phyloP scores from a whole-genome alignment of 306 rosid species.

The Cicer bijugum region DNA sequence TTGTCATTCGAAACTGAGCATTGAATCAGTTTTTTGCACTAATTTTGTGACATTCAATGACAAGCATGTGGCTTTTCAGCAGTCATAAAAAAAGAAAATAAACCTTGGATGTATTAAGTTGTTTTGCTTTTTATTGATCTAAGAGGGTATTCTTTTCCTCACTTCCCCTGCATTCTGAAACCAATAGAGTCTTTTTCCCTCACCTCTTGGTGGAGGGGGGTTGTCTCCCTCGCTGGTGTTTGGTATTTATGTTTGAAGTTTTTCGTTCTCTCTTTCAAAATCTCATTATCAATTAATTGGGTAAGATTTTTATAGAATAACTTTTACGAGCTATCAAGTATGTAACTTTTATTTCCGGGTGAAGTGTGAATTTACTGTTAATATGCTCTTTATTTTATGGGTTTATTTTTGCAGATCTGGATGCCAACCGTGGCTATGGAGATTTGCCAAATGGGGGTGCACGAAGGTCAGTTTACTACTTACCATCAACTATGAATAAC shows the following conservation, averaged over 20 bases:
- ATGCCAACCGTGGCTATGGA: constrained; percentile 43
- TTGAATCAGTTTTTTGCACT: not conserved
- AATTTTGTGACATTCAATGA: not conserved
- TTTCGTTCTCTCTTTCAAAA: not conserved
- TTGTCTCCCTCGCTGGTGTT: not conserved
- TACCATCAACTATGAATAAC: constrained; percentile 5
- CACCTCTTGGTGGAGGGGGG: not conserved
- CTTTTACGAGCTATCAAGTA: constrained; percentile 7
- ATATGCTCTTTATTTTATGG: constrained; percentile 32
- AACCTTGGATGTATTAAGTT: not conserved
- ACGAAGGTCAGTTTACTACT: constrained; percentile 48
- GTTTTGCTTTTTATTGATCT: not conserved
- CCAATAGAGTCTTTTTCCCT: not conserved
- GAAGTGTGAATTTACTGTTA: constrained; percentile 11
- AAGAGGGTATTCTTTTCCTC: not conserved
- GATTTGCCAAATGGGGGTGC: constrained; percentile 49
- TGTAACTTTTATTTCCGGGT: not conserved
- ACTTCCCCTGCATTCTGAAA: not conserved
- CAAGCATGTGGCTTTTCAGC: not conserved
- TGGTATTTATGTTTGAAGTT: constrained; percentile 1
- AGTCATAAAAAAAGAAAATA: not conserved
- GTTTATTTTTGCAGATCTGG: constrained; percentile 43
- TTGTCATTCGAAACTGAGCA: constrained; percentile 15
- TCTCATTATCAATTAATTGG: constrained; percentile 4
- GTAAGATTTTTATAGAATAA: not conserved